Percentiles rank a stretch among this genome's conserved stretches.
These are phyloP conservation scores for Hyaloscypha variabilis DNA, from an alignment of 495 filamentous ascomycete species.

Conservation along the genomic window DNA sequence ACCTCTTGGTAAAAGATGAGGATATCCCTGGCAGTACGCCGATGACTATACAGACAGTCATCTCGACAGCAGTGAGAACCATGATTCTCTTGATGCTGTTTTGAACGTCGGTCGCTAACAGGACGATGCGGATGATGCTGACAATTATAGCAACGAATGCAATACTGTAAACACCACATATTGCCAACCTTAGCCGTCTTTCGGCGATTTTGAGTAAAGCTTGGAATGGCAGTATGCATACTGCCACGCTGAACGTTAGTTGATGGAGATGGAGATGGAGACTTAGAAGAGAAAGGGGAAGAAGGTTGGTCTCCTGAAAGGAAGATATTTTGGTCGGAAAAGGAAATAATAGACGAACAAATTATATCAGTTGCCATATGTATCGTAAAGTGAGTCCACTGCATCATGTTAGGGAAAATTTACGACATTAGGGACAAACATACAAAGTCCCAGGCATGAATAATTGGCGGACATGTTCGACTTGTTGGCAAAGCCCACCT, in stretches of 20 bases:
- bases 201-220: slow-evolving; percentile 10
- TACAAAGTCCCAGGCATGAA: slow-evolving; percentile 14
- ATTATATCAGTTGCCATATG: slow-evolving; percentile 5
- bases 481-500: slow-evolving; percentile 3
- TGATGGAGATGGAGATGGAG: background rate
- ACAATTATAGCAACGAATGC: slow-evolving; percentile 8
- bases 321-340: background rate
- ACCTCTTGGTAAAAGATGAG: slow-evolving; percentile 11
- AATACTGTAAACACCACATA: slow-evolving; percentile 14
- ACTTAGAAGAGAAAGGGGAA: background rate
- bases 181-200: slow-evolving; percentile 4
- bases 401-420: background rate
- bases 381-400: slow-evolving; percentile 9
- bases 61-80: slow-evolving; percentile 5
- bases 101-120: slow-evolving; percentile 10
- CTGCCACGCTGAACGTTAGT: background rate
- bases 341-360: background rate
- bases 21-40: slow-evolving; percentile 16
- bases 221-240: slow-evolving; percentile 9
- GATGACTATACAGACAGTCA: slow-evolving; percentile 14
- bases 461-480: background rate
- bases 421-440: background rate
- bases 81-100: slow-evolving; percentile 10
- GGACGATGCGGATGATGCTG: slow-evolving; percentile 11
- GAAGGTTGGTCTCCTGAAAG: background rate